Evolutionary conservation across 345 rosid genomes (phyloP).

Genomic region (Ceriops tagal): DNA sequence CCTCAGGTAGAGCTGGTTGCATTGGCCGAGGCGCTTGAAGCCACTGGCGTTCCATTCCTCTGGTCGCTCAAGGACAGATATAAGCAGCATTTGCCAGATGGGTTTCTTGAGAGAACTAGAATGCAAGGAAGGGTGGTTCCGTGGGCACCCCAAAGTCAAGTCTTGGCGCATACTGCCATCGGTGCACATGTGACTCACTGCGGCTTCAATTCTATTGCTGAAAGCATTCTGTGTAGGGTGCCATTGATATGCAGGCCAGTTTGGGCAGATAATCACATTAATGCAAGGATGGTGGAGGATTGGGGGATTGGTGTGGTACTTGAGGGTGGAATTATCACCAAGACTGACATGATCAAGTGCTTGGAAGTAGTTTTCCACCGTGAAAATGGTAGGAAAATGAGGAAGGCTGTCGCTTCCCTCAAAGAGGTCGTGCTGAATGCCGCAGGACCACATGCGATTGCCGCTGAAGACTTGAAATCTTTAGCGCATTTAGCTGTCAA

Average conservation of each 20-base stretch:
- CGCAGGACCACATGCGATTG: too few species aligned
- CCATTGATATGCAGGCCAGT: constrained; percentile 63
- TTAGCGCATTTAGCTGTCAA: too few species aligned
- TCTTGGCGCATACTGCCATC: neutral
- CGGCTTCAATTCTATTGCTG: constrained; percentile 51
- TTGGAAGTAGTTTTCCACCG: constrained; percentile 36
- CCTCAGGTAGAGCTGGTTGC: neutral
- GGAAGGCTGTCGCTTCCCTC: too few species aligned
- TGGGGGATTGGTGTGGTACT: constrained; percentile 50
- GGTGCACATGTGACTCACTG: constrained; percentile 10
- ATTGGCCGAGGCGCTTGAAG: neutral
- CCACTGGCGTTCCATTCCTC: constrained; percentile 7
- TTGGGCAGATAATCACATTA: constrained; percentile 47
- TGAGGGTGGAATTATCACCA: constrained; percentile 25
- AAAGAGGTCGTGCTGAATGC: too few species aligned
- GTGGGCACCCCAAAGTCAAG: neutral
- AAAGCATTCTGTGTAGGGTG: constrained; percentile 48
- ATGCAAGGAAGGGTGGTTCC: constrained; percentile 6
- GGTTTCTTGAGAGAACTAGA: constrained; percentile 7
- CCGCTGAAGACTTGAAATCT: too few species aligned
- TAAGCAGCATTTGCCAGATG: constrained; percentile 6
- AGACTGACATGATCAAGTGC: constrained; percentile 30
- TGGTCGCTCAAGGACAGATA: constrained; percentile 20
- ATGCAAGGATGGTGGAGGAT: constrained; percentile 43
- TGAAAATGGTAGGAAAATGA: neutral